Evolutionary conservation across 768 basidiomycete species (phyloP), one percentile per base, ranked within the genome.

Genomic region (Mycena maculata): DNA sequence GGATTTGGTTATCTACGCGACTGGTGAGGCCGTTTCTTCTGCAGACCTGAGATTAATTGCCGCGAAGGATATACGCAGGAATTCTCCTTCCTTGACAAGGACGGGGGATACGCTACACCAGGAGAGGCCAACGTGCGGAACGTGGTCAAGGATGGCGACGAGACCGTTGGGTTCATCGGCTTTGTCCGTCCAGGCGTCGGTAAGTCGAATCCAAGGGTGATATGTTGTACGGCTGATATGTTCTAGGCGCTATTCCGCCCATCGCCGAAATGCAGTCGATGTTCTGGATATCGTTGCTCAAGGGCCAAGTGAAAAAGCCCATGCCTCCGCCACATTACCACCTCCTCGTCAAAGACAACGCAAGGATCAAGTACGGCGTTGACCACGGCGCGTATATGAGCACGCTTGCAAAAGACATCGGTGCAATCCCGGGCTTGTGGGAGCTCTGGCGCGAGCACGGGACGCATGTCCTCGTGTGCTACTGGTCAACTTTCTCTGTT

Each of bases 211-310:
- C 20, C 27, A 16, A 9, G 28, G 11, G 0, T 38, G 18, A 7
- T 23, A 16, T 25, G 11, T 72, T 31, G 4, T 42, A 22, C 18
- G 41, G 22, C 44, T 74, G 49, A 68, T 73, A 72, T 4, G 67
- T 70, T 28, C 67, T 68, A 78, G 86, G 86, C 71, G 86, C 87
- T 0, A 88, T 86, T 61, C 87, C 86, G 2, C 85, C 86, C 4
- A 86, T 90, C 53, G 82, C 88, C 1, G 88, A 90, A 74, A 85
- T 87, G 81, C 88, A 90, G 68, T 72, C 81, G 1, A 84, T 88
- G 76, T 85, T 88, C 70, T 88, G 86, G 86, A 84, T 86, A 55
- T 81, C 84, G 7, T 70, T 87, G 7, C 74, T 87, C 38, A 82
- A 83, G 67, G 78, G 79, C 4, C 74, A 78, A 50, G 78, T 87